Percentiles rank a stretch among this genome's conserved stretches.
Evolutionary conservation across 805 yeast genomes (phyloP).

Genomic region (Lachancea sp.): DNA sequence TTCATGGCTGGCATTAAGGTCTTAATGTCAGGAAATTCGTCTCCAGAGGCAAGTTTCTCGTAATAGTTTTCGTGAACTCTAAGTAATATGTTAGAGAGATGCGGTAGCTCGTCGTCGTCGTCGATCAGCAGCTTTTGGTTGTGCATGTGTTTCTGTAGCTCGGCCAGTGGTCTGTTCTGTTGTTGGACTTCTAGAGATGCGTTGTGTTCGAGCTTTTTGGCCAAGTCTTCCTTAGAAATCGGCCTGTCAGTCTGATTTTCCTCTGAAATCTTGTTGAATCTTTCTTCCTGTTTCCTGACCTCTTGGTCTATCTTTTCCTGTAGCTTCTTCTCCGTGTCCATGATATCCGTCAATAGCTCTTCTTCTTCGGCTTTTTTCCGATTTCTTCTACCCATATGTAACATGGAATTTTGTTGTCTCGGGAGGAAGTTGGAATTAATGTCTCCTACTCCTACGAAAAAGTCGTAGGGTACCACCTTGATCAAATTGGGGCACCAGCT

Average conservation of each 20-base stretch:
- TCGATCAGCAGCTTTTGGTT: conserved; percentile 50
- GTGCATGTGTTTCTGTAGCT: conserved; percentile 68
- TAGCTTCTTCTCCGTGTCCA: conserved; percentile 29
- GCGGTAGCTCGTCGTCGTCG: conserved; percentile 70
- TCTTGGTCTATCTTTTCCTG: conserved; percentile 30
- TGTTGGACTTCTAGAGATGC: conserved; percentile 74
- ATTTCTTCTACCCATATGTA: conserved; percentile 30
- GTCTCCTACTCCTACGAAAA: conserved; percentile 96
- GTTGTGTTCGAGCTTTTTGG: conserved; percentile 56
- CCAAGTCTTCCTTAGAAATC: conserved; percentile 39
- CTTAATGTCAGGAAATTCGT: conserved; percentile 56
- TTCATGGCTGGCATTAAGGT: conserved; percentile 73
- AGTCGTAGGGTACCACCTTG: conserved; percentile 91
- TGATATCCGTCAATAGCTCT: conserved; percentile 29
- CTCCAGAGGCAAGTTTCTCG: conserved; percentile 38
- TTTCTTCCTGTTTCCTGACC: conserved; percentile 33
- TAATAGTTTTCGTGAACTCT: conserved; percentile 67
- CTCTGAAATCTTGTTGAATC: conserved; percentile 28
- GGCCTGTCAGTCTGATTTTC: conserved; percentile 21
- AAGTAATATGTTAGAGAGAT: conserved; percentile 54
- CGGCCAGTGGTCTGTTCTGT: conserved; percentile 77
- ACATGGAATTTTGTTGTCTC: conserved; percentile 63
- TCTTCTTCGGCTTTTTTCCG: conserved; percentile 30
- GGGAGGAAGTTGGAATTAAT: conserved; percentile 91
- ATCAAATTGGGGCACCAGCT: conserved; percentile 89